Base-by-base conservation (phyloP, 352 stramenopile species). In the Thalassiosira ordinaria region DNA sequence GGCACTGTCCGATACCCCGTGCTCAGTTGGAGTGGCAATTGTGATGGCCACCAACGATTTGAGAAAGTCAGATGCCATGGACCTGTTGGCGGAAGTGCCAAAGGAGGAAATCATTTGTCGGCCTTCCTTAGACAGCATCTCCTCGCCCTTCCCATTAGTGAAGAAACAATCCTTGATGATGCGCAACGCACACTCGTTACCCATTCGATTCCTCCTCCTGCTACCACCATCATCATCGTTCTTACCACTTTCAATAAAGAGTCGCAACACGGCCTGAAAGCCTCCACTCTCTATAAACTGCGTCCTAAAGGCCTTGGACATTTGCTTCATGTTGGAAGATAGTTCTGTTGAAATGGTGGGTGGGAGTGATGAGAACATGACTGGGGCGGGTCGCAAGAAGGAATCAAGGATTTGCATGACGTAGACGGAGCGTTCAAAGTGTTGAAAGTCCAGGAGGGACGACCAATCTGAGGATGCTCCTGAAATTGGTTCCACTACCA, bases 401-500 rank as follows among this genome's bases (percentile, higher is more conserved):
- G 87, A 90, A 81, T 96, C 92, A 41, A 96, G 85, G 22, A 94
- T 84, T 80, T 95, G 85, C 62, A 96, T 89, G 6, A 93, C 87
- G 62, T 96, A 96, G 5, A 95, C 87, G 22, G 86, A 92, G 39
- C 80, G 75, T 71, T 93, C 80, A 59, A 93, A 93, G 22, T 80
- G 85, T 20, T 64, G 55, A 61, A 87, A 71, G 59, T 94, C 84
- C 14, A 95, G 62, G 11, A 95, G 62, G 33, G 80, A 84, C 13
- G 82, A 85, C 91, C 91, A 95, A 46, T 74, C 60, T 1, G 24
- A 37, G 20, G 61, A 62, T 35, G 69, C 55, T 6, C 80, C 74
- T 49, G 24, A 18, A 26, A 67, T 59, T 16, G 75, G 78, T 70
- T 92, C 86, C 22, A 92, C 75, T 13, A 84, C 66, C 87, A 94